phyloP scores from a whole-genome alignment of 192 early-diverging fungal genomes.

The Chytriomyces sp. region DNA sequence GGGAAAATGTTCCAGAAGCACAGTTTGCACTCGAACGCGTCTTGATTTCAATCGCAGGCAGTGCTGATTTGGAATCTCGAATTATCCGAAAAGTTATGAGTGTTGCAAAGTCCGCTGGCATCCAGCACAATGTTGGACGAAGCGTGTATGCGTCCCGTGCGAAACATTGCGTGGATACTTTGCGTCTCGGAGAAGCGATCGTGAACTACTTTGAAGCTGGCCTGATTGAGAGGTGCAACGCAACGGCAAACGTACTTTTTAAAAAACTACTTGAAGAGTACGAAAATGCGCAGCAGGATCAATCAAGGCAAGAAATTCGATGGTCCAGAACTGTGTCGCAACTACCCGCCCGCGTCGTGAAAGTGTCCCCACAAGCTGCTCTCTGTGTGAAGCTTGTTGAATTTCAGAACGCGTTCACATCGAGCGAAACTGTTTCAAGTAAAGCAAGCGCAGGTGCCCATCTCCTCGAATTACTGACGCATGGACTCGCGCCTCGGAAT shows the following conservation, averaged over 20 bases:
- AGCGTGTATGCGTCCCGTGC: not conserved
- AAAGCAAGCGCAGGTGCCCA: not conserved
- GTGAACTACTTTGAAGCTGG: not conserved
- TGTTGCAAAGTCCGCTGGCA: no score
- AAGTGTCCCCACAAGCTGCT: not conserved
- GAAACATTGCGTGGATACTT: not conserved
- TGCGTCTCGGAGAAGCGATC: not conserved
- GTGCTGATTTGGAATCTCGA: no score
- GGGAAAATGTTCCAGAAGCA: no score
- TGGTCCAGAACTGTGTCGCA: not conserved
- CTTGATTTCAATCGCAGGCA: no score
- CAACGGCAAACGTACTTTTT: not conserved
- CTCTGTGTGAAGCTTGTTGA: not conserved
- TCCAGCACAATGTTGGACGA: no score
- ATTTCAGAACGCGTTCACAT: not conserved
- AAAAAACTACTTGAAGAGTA: not conserved
- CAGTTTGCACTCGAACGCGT: no score
- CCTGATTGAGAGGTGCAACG: not conserved
- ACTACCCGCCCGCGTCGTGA: constrained; percentile 1
- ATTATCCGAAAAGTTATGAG: no score
- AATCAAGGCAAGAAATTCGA: no score
- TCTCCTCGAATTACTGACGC: not conserved
- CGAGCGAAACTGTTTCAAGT: not conserved
- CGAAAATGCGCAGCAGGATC: not conserved
- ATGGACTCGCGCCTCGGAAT: not conserved